Base-by-base conservation (phyloP, 148 eudicot species). In the Mesembryanthemum crystallinum region DNA sequence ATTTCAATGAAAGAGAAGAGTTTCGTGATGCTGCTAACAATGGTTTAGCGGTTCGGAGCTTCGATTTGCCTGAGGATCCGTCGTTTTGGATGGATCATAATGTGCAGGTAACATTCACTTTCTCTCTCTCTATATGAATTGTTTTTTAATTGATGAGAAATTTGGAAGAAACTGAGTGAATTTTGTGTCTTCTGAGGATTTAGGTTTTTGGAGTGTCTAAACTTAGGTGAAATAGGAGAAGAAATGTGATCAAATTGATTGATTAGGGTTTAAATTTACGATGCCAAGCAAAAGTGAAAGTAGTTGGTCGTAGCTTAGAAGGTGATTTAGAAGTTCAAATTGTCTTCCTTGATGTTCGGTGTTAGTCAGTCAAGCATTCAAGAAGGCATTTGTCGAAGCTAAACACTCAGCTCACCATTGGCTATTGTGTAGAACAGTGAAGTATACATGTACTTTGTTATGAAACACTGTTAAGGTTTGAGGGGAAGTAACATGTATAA, bases 81-180 rank as follows among this genome's bases (percentile, higher is more conserved):
- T 78, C 92, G 8, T 92, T 95, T 59, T 92, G 98, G 98, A 92
- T 90, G 55, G 98, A 95, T 55, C 98, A 95, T 64, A 95, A 92
- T 83, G 97, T 92, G 59, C 98, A 95, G 98, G 98, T 91, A 70
- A 25, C 8, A 39, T 11, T 6, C 1, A 64, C 2, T 0, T 14
- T 64, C 21, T 33, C 42, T 39, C 9, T 66, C 58, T 47, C 69
- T 51, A 15, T 3, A 17, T 55, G 42, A 30, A 23, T 65, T 25
- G 11, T 30, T 49, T 14, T 32, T 55, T 63, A 9, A 5, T 3
- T 7, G 25, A 23, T 76, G 1, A 13, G 64, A 57, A 18, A 5
- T 30, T 7, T 30, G 28, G 15, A 61, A 20, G 55, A 23, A 30
- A 23, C 73, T 54, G 71, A 13, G 13, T 7, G 4, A 43, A 60